These are phyloP conservation scores for Salix koriyanagi DNA, from an alignment of 345 rosid species.

Conservation along the genomic window DNA sequence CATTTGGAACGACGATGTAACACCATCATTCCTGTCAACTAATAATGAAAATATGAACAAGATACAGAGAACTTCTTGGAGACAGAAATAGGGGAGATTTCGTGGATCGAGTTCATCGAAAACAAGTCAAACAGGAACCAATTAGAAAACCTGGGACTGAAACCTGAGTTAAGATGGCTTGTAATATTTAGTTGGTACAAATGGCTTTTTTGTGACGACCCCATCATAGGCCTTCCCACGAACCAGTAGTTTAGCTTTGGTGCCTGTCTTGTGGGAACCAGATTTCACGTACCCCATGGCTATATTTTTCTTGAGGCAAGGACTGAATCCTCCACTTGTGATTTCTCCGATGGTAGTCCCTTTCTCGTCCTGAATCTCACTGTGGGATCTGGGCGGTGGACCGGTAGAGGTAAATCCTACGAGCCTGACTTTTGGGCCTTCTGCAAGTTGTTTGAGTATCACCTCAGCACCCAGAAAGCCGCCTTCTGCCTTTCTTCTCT, in stretches of 20 bases:
- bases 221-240: slow-evolving; percentile 91
- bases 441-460: slow-evolving; percentile 81
- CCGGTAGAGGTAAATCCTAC: slow-evolving; percentile 81
- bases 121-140: slow-evolving; percentile 12
- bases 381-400: slow-evolving; percentile 90
- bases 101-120: neutral
- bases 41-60: neutral
- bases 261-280: slow-evolving; percentile 77
- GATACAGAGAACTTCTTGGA: neutral
- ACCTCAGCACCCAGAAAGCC: slow-evolving; percentile 89
- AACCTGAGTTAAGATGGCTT: slow-evolving; percentile 53
- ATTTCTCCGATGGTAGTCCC: slow-evolving; percentile 81
- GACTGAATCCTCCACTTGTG: slow-evolving; percentile 96
- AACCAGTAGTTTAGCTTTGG: slow-evolving; percentile 69
- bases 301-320: slow-evolving; percentile 94
- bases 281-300: slow-evolving; percentile 98
- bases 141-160: slow-evolving; percentile 3
- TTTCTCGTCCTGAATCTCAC: slow-evolving; percentile 77
- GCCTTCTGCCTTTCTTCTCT: slow-evolving; percentile 91
- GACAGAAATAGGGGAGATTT: neutral
- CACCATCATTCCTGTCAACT: neutral
- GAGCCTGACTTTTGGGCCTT: slow-evolving; percentile 82
- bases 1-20: neutral
- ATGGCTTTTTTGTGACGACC: slow-evolving; percentile 74
- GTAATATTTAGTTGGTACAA: slow-evolving; percentile 78